Percentiles rank a stretch among this genome's conserved stretches.
phyloP scores from a whole-genome alignment of 257 asterid genomes.

The Buddleja alternifolia region DNA sequence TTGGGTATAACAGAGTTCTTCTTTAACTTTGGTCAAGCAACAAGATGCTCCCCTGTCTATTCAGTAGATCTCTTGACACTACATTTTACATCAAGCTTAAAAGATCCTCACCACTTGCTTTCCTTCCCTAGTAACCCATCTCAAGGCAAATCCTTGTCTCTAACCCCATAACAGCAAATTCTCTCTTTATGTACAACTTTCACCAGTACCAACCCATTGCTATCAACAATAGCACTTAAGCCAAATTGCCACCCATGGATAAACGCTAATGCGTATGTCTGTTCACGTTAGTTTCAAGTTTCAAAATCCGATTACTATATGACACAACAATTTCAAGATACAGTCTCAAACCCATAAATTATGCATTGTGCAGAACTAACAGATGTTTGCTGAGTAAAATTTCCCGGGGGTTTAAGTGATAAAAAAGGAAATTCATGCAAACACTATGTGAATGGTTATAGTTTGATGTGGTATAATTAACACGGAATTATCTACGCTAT shows the following conservation, averaged over 20 bases:
- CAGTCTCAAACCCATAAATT: background rate
- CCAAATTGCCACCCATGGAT: background rate
- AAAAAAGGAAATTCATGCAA: background rate
- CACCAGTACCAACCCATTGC: background rate
- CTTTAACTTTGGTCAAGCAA: conserved; percentile 12
- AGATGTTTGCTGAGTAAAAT: background rate
- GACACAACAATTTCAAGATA: background rate
- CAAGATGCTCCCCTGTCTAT: conserved; percentile 16
- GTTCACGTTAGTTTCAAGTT: background rate
- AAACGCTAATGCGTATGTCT: background rate
- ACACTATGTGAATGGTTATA: background rate
- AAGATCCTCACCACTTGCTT: background rate
- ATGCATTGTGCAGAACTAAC: background rate
- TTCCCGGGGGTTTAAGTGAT: background rate
- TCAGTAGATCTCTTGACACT: background rate
- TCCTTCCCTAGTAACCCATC: background rate
- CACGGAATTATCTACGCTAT: background rate
- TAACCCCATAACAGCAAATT: background rate
- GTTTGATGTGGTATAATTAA: background rate
- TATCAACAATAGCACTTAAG: background rate
- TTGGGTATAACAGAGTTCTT: background rate
- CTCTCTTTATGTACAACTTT: background rate
- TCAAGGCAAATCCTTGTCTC: background rate
- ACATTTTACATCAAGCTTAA: background rate
- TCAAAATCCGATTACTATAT: background rate